phyloP scores from a whole-genome alignment of 148 eudicot species.

The Drosera capensis region DNA sequence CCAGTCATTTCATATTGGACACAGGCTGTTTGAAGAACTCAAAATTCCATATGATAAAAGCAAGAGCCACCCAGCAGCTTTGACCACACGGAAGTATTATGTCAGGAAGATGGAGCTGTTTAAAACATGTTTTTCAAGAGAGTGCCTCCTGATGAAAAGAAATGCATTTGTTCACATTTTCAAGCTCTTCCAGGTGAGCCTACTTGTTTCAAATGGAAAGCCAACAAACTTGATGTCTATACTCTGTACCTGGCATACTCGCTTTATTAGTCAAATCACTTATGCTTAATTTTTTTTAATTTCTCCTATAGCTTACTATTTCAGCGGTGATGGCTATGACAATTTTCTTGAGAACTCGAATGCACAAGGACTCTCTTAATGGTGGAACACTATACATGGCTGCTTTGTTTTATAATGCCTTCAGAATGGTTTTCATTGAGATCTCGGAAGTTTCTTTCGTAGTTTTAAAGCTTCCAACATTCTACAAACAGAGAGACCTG shows the following conservation, averaged over 20 bases:
- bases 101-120: constrained; percentile 53
- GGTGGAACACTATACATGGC: constrained; percentile 61
- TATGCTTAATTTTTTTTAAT: not conserved
- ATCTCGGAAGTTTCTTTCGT: constrained; percentile 55
- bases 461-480: constrained; percentile 45
- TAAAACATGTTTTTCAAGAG: constrained; percentile 63
- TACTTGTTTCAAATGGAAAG: no score
- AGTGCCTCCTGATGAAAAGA: constrained; percentile 57
- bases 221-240: not conserved
- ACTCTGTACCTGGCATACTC: not conserved
- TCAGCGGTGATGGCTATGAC: constrained; percentile 52
- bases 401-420: constrained; percentile 44
- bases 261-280: not conserved
- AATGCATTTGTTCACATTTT: constrained; percentile 58
- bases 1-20: constrained; percentile 31
- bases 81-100: constrained; percentile 30
- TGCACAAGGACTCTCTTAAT: constrained; percentile 41
- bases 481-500: constrained; percentile 78
- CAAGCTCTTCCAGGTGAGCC: constrained; percentile 50
- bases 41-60: constrained; percentile 29
- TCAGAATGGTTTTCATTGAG: constrained; percentile 48
- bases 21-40: constrained; percentile 28
- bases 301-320: constrained; percentile 38
- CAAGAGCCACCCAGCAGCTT: constrained; percentile 26
- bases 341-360: constrained; percentile 42